phyloP scores from a whole-genome alignment of 805 yeast genomes.

The Saccharomycopsis sp. region DNA sequence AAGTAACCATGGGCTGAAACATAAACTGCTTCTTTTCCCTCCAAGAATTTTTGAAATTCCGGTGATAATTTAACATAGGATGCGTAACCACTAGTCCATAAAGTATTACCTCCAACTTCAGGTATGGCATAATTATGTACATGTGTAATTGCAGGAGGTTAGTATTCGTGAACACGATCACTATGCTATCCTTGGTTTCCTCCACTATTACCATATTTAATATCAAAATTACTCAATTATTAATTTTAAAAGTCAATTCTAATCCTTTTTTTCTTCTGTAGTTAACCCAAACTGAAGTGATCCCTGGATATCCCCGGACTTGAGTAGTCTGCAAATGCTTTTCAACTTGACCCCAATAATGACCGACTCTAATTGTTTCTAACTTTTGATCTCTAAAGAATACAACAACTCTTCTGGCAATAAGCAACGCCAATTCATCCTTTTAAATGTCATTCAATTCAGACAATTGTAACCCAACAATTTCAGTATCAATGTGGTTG shows the following conservation, averaged over 20 bases:
- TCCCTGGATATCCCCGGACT: constrained; percentile 33
- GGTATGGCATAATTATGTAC: constrained; percentile 47
- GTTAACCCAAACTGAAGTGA: constrained; percentile 29
- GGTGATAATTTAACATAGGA: constrained; percentile 49
- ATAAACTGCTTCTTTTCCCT: constrained; percentile 37
- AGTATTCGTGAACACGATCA: constrained; percentile 48
- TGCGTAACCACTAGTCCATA: constrained; percentile 46
- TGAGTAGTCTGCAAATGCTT: constrained; percentile 32
- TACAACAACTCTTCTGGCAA: constrained; percentile 43
- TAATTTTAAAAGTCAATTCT: constrained; percentile 10
- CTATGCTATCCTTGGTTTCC: constrained; percentile 39
- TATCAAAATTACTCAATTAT: constrained; percentile 19
- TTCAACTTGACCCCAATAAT: constrained; percentile 40
- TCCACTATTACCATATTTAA: constrained; percentile 19
- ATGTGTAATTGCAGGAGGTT: constrained; percentile 51
- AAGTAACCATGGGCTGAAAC: constrained; percentile 36
- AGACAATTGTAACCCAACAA: constrained; percentile 37
- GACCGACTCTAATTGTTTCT: constrained; percentile 36
- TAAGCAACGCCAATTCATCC: constrained; percentile 40
- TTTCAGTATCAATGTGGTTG: constrained; percentile 41
- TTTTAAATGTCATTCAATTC: constrained; percentile 36
- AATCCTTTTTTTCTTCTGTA: constrained; percentile 14
- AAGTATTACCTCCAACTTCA: constrained; percentile 46
- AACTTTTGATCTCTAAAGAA: constrained; percentile 43
- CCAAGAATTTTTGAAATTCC: constrained; percentile 38